Conservation (phyloP, 345 rosid species). For the Moringa oleifera region DNA sequence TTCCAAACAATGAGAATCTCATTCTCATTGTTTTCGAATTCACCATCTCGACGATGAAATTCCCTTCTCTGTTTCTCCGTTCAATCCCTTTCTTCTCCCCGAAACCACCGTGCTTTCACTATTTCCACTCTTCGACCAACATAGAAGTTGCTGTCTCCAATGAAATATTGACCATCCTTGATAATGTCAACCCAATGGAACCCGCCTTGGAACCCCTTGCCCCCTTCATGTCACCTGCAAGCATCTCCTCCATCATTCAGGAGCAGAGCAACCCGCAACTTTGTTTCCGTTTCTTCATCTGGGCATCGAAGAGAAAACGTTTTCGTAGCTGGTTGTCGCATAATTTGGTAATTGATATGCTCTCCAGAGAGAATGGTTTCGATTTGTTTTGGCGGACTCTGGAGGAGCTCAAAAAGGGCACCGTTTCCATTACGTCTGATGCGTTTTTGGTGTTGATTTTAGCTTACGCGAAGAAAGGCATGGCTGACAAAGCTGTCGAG, state of each 20-base stretch:
- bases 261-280: slow-evolving; percentile 31
- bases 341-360: slow-evolving; percentile 34
- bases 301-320: slow-evolving; percentile 57
- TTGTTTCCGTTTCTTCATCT: slow-evolving; percentile 76
- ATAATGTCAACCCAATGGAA: slow-evolving; percentile 47
- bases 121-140: slow-evolving; percentile 18
- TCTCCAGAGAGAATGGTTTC: slow-evolving; percentile 37
- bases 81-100: slow-evolving; percentile 18
- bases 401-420: slow-evolving; percentile 41
- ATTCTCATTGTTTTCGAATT: slow-evolving; percentile 9
- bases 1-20: slow-evolving; percentile 17
- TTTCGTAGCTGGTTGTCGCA: slow-evolving; percentile 33
- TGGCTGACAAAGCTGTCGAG: slow-evolving; percentile 64
- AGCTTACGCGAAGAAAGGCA: slow-evolving; percentile 50
- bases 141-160: slow-evolving; percentile 23
- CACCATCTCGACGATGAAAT: slow-evolving; percentile 18
- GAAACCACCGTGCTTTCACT: slow-evolving; percentile 22
- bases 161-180: slow-evolving; percentile 47
- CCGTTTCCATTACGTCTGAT: slow-evolving; percentile 28
- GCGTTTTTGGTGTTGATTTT: slow-evolving; percentile 56
- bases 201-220: slow-evolving; percentile 55
- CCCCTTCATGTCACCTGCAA: slow-evolving; percentile 40
- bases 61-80: slow-evolving; percentile 22
- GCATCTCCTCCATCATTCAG: slow-evolving; percentile 44
- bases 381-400: slow-evolving; percentile 61